Conservation (phyloP, 2,329 filamentous ascomycete species). For the Emmonsia crescens region DNA sequence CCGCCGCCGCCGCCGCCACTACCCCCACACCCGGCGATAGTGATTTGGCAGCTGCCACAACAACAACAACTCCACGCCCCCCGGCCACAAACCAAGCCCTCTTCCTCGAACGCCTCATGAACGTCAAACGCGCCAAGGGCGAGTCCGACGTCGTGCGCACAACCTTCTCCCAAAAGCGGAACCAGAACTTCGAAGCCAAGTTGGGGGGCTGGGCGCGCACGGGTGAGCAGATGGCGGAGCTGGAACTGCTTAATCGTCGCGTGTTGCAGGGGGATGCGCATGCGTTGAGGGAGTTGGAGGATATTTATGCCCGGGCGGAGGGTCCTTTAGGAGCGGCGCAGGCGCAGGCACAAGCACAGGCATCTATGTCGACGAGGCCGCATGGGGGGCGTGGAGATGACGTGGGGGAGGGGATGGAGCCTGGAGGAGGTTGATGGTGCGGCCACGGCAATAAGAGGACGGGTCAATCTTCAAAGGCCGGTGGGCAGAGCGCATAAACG, state of each 20-base stretch:
- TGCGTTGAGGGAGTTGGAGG: conserved; percentile 27
- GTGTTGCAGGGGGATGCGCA: conserved; percentile 27
- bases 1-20: neutral
- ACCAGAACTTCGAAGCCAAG: conserved; percentile 22
- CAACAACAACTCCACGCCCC: conserved; percentile 9
- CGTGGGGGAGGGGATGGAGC: neutral
- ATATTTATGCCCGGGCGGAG: conserved; percentile 21
- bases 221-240: conserved; percentile 26
- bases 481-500: neutral
- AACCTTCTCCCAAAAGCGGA: conserved; percentile 38
- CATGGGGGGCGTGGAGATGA: neutral
- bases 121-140: conserved; percentile 52
- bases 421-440: neutral
- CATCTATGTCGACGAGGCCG: neutral
- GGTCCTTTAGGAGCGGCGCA: neutral
- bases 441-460: neutral
- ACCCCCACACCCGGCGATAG: neutral
- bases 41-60: neutral
- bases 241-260: conserved; percentile 27
- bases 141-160: conserved; percentile 56
- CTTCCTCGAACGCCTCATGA: conserved; percentile 57
- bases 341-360: neutral
- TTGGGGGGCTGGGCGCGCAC: conserved; percentile 29
- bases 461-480: neutral
- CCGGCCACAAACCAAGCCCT: conserved; percentile 33